Percentiles rank a stretch among this genome's conserved stretches.
Evolutionary conservation across 2,329 filamentous ascomycete species (phyloP).

Genomic region (Arachnomyces sp.): DNA sequence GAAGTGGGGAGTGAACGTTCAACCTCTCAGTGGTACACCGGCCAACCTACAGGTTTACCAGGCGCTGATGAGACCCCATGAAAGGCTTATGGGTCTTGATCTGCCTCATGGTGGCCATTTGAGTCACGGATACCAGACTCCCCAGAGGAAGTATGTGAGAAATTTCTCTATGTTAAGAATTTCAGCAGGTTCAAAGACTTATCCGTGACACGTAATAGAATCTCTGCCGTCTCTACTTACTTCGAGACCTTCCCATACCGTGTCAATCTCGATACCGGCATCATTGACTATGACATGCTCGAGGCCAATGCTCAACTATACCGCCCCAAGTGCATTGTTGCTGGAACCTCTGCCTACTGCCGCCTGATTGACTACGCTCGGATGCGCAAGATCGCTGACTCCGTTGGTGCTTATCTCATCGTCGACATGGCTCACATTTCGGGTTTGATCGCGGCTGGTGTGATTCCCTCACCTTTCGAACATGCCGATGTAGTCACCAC

Average conservation of each 20-base stretch:
- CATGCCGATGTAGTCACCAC: constrained; percentile 94
- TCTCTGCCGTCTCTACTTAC: constrained; percentile 97
- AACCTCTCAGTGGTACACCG: constrained; percentile 84
- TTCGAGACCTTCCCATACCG: constrained; percentile 97
- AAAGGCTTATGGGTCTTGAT: constrained; percentile 93
- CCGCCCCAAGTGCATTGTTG: constrained; percentile 90
- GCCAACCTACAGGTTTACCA: constrained; percentile 98
- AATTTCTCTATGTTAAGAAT: background rate
- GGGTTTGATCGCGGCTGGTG: constrained; percentile 83
- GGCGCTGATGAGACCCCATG: constrained; percentile 85
- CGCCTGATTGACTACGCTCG: constrained; percentile 90
- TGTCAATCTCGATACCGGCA: constrained; percentile 78
- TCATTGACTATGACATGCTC: constrained; percentile 90
- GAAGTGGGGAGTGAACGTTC: constrained; percentile 98
- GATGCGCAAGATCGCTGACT: constrained; percentile 85
- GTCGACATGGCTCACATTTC: constrained; percentile 98
- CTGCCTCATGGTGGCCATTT: constrained; percentile 93
- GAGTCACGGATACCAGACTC: constrained; percentile 94
- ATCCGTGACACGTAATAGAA: constrained; percentile 42
- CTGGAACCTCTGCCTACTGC: constrained; percentile 92
- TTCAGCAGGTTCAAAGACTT: constrained; percentile 8
- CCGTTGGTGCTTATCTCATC: constrained; percentile 84
- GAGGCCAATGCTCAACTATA: constrained; percentile 83
- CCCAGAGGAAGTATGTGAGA: constrained; percentile 66
- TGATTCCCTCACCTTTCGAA: constrained; percentile 81